phyloP scores from a whole-genome alignment of 1,139 yeast genomes.

The Sporopachydermia cereana region DNA sequence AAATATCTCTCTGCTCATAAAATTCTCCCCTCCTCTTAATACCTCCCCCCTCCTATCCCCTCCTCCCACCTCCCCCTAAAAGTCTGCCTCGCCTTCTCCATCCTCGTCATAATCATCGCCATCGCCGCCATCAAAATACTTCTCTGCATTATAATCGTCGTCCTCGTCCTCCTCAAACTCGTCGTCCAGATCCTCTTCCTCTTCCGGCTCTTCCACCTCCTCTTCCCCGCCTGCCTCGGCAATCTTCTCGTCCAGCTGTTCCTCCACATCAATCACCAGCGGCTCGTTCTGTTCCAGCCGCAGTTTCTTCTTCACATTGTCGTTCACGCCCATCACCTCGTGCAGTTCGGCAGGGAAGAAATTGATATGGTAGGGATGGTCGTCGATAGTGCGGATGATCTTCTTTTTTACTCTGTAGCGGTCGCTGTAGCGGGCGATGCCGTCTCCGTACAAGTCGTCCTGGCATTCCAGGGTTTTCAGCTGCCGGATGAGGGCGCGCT shows the following conservation, averaged over 20 bases:
- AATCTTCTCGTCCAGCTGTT: conserved; percentile 1
- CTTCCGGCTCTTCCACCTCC: conserved; percentile 41
- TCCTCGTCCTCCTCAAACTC: conserved; percentile 64
- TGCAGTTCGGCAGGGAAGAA: conserved; percentile 77
- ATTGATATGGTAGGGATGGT: conserved; percentile 64
- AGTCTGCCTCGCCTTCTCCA: conserved; percentile 38
- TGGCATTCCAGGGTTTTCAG: conserved; percentile 5
- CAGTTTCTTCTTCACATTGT: conserved; percentile 36
- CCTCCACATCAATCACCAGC: background rate
- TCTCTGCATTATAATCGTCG: conserved; percentile 71
- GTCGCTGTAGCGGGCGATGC: conserved; percentile 66
- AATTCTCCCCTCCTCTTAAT: background rate
- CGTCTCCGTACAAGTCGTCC: conserved; percentile 25
- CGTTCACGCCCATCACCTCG: conserved; percentile 58
- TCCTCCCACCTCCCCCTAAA: background rate
- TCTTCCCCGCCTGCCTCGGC: conserved; percentile 11
- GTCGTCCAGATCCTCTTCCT: conserved; percentile 59
- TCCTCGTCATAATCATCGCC: conserved; percentile 27
- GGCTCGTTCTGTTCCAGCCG: background rate
- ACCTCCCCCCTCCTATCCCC: background rate
- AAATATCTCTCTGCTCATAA: background rate
- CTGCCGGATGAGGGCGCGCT: background rate
- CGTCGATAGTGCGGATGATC: conserved; percentile 69
- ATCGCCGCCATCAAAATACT: conserved; percentile 50
- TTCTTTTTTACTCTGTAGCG: conserved; percentile 59